A percentile compares a stretch with the other conserved stretches of the same genome.
Evolutionary conservation across 1,139 yeast genomes (phyloP).

Genomic region (Geotrichum armillariae): DNA sequence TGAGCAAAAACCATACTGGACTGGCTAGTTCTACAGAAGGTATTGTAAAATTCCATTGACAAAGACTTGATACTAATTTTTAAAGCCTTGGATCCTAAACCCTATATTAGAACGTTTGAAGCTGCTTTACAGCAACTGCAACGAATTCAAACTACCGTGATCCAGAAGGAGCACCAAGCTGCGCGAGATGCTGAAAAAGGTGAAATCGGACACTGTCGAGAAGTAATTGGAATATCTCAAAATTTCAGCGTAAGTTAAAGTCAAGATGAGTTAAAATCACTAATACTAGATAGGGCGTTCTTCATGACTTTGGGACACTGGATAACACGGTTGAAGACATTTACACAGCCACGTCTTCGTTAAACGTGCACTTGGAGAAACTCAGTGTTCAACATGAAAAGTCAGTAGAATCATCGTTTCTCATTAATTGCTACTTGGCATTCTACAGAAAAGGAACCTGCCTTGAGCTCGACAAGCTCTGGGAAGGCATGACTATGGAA

Average conservation of each 20-base stretch:
- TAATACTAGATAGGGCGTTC: constrained; percentile 18
- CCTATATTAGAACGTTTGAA: constrained; percentile 91
- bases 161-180: constrained; percentile 47
- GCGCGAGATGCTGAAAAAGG: constrained; percentile 59
- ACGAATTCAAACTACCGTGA: constrained; percentile 56
- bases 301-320: constrained; percentile 54
- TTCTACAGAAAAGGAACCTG: constrained; percentile 65
- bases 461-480: constrained; percentile 46
- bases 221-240: constrained; percentile 45
- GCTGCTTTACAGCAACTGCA: constrained; percentile 74
- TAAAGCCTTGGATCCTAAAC: constrained; percentile 71
- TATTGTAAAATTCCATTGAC: constrained; percentile 29
- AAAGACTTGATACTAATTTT: constrained; percentile 12
- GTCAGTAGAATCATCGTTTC: constrained; percentile 68
- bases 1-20: constrained; percentile 62
- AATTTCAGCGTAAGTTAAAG: constrained; percentile 10
- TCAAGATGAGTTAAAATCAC: too few relatives aligned
- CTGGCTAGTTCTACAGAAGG: constrained; percentile 51
- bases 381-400: constrained; percentile 78
- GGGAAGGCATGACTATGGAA: constrained; percentile 46
- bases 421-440: constrained; percentile 76
- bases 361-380: constrained; percentile 71
- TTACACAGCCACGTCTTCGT: constrained; percentile 63
- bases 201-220: constrained; percentile 67
- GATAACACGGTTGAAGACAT: constrained; percentile 54